A percentile compares a stretch with the other conserved stretches of the same genome.
phyloP scores from a whole-genome alignment of 2,329 filamentous ascomycete genomes.

The Ascochyta koolunga region DNA sequence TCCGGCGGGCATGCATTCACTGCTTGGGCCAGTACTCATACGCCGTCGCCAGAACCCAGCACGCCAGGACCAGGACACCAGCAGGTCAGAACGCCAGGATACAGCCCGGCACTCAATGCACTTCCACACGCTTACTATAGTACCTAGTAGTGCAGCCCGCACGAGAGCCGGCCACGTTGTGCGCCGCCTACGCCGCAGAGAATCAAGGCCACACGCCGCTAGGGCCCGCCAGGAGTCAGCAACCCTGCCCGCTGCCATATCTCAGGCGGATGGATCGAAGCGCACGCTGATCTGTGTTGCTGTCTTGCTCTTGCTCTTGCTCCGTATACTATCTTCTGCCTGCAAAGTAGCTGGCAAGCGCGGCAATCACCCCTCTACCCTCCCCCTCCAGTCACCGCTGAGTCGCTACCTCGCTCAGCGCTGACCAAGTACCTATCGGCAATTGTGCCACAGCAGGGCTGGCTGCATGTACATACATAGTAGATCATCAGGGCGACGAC shows the following conservation, averaged over 20 bases:
- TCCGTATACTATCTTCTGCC: too few species aligned
- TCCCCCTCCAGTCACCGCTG: too few species aligned
- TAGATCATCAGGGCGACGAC: constrained; percentile 15
- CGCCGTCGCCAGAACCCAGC: not conserved
- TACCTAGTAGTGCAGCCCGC: too few species aligned
- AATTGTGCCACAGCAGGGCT: not conserved
- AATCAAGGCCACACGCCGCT: constrained; percentile 7
- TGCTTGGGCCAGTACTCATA: constrained; percentile 15
- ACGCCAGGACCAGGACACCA: too few species aligned
- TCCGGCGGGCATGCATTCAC: constrained; percentile 15
- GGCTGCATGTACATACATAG: not conserved
- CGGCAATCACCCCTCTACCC: not conserved
- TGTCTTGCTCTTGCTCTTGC: too few species aligned
- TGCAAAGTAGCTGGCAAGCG: constrained; percentile 17
- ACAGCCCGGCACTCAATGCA: constrained; percentile 11
- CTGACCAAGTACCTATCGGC: not conserved
- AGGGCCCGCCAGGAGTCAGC: constrained; percentile 17
- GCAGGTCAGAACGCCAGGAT: too few species aligned
- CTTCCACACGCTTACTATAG: constrained; percentile 14
- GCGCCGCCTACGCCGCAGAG: constrained; percentile 10
- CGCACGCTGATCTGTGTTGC: constrained; percentile 13
- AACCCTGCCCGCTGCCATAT: constrained; percentile 9
- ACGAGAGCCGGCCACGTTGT: constrained; percentile 16
- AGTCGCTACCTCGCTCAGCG: too few species aligned
- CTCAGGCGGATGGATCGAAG: constrained; percentile 3